Conservation (phyloP, 495 filamentous ascomycete genomes). For the Zalerion maritima region DNA sequence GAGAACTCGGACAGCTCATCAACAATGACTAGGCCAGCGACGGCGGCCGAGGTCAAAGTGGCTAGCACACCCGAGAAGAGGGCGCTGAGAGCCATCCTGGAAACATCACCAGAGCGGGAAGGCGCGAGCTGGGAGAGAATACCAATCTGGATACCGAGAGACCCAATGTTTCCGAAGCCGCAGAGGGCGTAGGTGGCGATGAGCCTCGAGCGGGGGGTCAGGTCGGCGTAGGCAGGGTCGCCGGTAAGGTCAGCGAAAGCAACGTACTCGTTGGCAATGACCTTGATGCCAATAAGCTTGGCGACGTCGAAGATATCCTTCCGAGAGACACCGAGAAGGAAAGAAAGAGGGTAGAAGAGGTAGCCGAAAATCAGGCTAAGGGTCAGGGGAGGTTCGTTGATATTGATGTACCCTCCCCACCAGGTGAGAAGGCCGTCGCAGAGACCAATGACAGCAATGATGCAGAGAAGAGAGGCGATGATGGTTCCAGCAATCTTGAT, state of each 20-base stretch:
- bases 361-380: conserved; percentile 70
- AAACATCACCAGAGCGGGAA: conserved; percentile 55
- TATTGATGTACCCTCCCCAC: conserved; percentile 78
- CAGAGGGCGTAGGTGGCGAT: conserved; percentile 61
- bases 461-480: conserved; percentile 60
- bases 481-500: conserved; percentile 85
- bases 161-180: conserved; percentile 69
- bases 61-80: conserved; percentile 64
- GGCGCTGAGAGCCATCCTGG: conserved; percentile 59
- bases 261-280: conserved; percentile 63
- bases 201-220: conserved; percentile 55
- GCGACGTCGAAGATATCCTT: conserved; percentile 60
- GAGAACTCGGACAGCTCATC: no score
- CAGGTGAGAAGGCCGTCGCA: conserved; percentile 67
- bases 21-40: conserved; percentile 63
- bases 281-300: conserved; percentile 67
- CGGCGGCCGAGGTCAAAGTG: conserved; percentile 65
- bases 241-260: conserved; percentile 43
- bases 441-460: conserved; percentile 66
- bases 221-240: conserved; percentile 28
- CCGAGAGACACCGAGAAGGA: conserved; percentile 71
- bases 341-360: conserved; percentile 70
- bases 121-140: conserved; percentile 72
- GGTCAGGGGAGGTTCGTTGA: conserved; percentile 51
- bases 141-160: conserved; percentile 74